phyloP scores from a whole-genome alignment of 2,329 filamentous ascomycete genomes.

The Botryotinia globosa region DNA sequence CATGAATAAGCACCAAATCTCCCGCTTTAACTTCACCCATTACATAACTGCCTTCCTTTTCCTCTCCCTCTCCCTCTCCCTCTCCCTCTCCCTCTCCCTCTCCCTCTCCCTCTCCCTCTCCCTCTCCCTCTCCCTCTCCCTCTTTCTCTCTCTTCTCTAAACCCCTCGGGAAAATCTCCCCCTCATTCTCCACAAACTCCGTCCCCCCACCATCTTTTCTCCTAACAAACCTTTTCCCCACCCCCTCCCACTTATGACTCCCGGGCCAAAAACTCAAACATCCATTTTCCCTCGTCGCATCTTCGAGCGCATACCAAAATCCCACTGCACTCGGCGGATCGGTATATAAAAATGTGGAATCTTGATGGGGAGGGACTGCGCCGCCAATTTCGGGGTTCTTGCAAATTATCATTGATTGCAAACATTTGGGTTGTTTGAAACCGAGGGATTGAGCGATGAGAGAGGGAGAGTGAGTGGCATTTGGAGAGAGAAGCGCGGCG shows the following conservation, averaged over 20 bases:
- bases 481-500: slow-evolving; percentile 49
- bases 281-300: slow-evolving; percentile 81
- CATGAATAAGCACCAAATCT: slow-evolving; percentile 88
- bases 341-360: slow-evolving; percentile 90
- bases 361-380: slow-evolving; percentile 86
- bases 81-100: slow-evolving; percentile 58
- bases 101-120: slow-evolving; percentile 40
- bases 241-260: slow-evolving; percentile 70
- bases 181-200: slow-evolving; percentile 69
- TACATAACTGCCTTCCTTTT: slow-evolving; percentile 57
- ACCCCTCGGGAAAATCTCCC: slow-evolving; percentile 59
- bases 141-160: slow-evolving; percentile 45
- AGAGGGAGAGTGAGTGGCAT: slow-evolving; percentile 39
- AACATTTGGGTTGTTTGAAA: slow-evolving; percentile 50
- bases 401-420: slow-evolving; percentile 98
- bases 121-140: slow-evolving; percentile 27
- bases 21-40: slow-evolving; percentile 88
- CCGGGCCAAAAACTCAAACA: slow-evolving; percentile 84
- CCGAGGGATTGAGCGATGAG: slow-evolving; percentile 48
- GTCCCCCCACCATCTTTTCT: slow-evolving; percentile 54
- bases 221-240: slow-evolving; percentile 74
- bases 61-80: slow-evolving; percentile 37
- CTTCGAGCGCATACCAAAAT: slow-evolving; percentile 97
- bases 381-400: slow-evolving; percentile 97
- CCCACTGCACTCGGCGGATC: slow-evolving; percentile 84